phyloP scores from a whole-genome alignment of 805 yeast genomes.

The Candida silvicultrix region DNA sequence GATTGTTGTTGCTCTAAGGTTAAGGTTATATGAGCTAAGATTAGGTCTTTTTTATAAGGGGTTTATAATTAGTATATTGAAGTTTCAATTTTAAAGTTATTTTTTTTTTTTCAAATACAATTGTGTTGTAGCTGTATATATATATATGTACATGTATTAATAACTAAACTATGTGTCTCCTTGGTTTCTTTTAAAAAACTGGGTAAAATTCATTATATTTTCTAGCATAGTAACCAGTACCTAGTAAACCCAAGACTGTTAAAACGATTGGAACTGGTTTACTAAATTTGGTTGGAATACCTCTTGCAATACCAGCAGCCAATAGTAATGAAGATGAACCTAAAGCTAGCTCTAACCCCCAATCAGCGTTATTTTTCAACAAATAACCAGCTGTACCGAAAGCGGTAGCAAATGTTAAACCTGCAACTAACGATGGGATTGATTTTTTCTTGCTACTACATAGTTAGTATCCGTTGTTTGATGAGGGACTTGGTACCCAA shows the following conservation, averaged over 20 bases:
- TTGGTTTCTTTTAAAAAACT: constrained; percentile 14
- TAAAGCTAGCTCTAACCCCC: constrained; percentile 77
- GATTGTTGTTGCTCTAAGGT: no score
- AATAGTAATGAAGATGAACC: constrained; percentile 62
- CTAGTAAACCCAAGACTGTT: constrained; percentile 53
- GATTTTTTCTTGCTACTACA: constrained; percentile 51
- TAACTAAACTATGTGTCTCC: no score
- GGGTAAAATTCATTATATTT: constrained; percentile 72
- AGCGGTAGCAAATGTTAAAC: constrained; percentile 50
- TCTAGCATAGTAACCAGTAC: constrained; percentile 62
- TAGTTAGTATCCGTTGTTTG: neutral
- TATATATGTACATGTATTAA: neutral
- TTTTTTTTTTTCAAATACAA: no score
- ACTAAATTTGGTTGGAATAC: constrained; percentile 47
- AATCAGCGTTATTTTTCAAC: constrained; percentile 62
- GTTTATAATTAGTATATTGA: neutral
- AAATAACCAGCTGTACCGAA: constrained; percentile 75
- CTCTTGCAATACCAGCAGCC: constrained; percentile 69
- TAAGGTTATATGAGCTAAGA: neutral
- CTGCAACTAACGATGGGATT: constrained; percentile 76
- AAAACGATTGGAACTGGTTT: constrained; percentile 75
- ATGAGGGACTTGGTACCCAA: no score
- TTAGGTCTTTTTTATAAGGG: neutral
- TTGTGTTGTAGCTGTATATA: no score
- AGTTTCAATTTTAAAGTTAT: no score